These are phyloP conservation scores for Phytophthora sojae DNA, from an alignment of 352 stramenopile species.

Conservation along the genomic window DNA sequence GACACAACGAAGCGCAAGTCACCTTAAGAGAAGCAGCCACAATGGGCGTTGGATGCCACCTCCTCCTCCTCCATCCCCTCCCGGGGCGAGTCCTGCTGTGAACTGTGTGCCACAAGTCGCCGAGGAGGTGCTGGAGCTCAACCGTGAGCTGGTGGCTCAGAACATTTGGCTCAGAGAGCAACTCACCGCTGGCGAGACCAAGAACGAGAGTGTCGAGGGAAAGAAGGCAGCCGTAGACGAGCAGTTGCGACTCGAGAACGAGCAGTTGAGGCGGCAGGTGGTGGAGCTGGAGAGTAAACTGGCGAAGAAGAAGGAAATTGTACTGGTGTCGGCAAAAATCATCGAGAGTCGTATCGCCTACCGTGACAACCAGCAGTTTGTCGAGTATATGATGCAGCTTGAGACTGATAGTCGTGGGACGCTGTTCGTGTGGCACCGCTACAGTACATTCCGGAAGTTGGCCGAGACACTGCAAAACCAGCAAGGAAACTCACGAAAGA, in stretches of 20 bases:
- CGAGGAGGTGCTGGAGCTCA: conserved; percentile 52
- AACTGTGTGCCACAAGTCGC: conserved; percentile 40
- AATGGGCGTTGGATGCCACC: neutral
- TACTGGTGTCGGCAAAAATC: conserved; percentile 52
- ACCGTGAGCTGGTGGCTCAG: conserved; percentile 56
- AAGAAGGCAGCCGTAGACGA: conserved; percentile 27
- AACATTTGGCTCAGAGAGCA: conserved; percentile 59
- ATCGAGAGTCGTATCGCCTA: conserved; percentile 60
- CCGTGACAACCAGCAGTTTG: conserved; percentile 57
- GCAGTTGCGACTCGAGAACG: conserved; percentile 55
- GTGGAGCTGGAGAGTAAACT: conserved; percentile 54
- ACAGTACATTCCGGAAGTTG: conserved; percentile 68
- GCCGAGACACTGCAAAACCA: conserved; percentile 59
- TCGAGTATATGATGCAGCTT: conserved; percentile 67
- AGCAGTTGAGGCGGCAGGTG: conserved; percentile 54
- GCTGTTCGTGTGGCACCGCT: conserved; percentile 64
- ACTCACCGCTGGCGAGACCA: conserved; percentile 36
- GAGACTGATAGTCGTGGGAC: conserved; percentile 64
- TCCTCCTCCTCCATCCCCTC: neutral
- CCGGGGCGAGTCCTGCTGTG: neutral
- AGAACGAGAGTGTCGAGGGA: conserved; percentile 1
- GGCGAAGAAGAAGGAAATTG: conserved; percentile 54
- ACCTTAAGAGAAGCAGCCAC: neutral
- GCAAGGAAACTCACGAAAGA: conserved; percentile 55
- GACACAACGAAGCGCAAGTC: neutral